These are phyloP conservation scores for Phytophthora palmivora DNA, from an alignment of 352 stramenopile species.

Conservation along the genomic window DNA sequence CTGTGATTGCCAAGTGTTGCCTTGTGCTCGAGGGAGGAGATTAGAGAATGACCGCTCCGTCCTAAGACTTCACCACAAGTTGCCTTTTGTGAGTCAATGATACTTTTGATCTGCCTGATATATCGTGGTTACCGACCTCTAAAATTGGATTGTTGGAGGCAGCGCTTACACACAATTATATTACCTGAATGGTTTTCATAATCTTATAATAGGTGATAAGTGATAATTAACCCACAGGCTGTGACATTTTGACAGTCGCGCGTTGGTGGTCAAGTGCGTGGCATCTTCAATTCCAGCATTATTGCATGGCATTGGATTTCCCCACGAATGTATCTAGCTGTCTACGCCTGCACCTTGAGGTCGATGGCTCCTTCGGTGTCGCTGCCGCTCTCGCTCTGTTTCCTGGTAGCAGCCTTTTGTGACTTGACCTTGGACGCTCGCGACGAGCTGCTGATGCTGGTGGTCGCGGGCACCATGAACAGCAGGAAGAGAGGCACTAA, in stretches of 20 bases:
- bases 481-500: slow-evolving; percentile 75
- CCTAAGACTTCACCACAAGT: too few relatives aligned
- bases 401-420: slow-evolving; percentile 21
- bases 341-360: slow-evolving; percentile 39
- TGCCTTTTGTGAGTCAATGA: slow-evolving; percentile 15
- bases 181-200: too few relatives aligned
- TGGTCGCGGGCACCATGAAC: slow-evolving; percentile 78
- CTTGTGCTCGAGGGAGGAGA: slow-evolving; percentile 7
- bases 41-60: slow-evolving; percentile 21
- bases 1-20: slow-evolving; percentile 8
- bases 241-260: slow-evolving; percentile 2
- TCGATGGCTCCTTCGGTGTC: slow-evolving; percentile 49
- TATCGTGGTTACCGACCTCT: too few relatives aligned
- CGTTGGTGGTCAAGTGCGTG: too few relatives aligned
- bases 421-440: slow-evolving; percentile 40
- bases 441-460: slow-evolving; percentile 66
- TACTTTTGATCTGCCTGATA: slow-evolving; percentile 8
- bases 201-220: too few relatives aligned
- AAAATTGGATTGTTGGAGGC: too few relatives aligned
- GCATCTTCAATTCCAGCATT: too few relatives aligned
- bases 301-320: slow-evolving; percentile 15
- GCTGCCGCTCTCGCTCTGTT: slow-evolving; percentile 38
- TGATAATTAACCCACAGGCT: slow-evolving; percentile 10
- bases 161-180: too few relatives aligned
- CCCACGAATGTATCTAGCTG: slow-evolving; percentile 6